Evolutionary conservation across 306 rosid species (phyloP), one percentile per base, ranked within the genome.

Genomic region (Vigna nakashimae): DNA sequence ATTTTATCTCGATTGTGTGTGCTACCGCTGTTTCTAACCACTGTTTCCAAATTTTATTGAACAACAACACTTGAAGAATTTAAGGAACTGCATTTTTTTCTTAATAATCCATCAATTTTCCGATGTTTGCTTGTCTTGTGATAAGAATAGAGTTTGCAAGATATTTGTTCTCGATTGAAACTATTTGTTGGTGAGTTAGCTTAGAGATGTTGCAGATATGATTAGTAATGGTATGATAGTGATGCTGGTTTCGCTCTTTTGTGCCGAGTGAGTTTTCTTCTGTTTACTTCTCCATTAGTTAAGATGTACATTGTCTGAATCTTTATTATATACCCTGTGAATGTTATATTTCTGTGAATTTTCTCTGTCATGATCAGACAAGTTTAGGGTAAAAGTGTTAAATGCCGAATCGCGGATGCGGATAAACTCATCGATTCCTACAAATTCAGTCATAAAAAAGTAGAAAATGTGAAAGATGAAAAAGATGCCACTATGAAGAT

Each of bases 211-310:
- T 0, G 3, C 15, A 45, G 16, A 0, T 16, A 45, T 45, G 15
- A 2, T 45, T 45, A 51, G 24, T 15, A 65, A 55, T 52, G 12
- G 51, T 14, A 38, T 13, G 38, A 17, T 51, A n/a, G 40, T 28
- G 74, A 53, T 69, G 49, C n/a, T 80, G 32, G 64, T 59, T 48
- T 69, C 53, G 46, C 69, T 77, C 14, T 38, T 18, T 62, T 24
- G 34, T 36, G 58, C 46, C 46, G 7, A 50, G 20, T 36, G 16
- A 46, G 48, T 71, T 78, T 42, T 69, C n/a, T 51, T 51, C 43
- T 49, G 26, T 69, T 45, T 48, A 64, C 45, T 36, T 62, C 28
- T 2, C 28, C 28, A 26, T 26, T 26, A 26, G 28, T 26, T 26
- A 26, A 46, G 24, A 8, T 22, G 68, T 17, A n/a, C 36, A 28